These are phyloP conservation scores for Ceratocystis harringtonii DNA, from an alignment of 2,329 filamentous ascomycete species.

Conservation along the genomic window DNA sequence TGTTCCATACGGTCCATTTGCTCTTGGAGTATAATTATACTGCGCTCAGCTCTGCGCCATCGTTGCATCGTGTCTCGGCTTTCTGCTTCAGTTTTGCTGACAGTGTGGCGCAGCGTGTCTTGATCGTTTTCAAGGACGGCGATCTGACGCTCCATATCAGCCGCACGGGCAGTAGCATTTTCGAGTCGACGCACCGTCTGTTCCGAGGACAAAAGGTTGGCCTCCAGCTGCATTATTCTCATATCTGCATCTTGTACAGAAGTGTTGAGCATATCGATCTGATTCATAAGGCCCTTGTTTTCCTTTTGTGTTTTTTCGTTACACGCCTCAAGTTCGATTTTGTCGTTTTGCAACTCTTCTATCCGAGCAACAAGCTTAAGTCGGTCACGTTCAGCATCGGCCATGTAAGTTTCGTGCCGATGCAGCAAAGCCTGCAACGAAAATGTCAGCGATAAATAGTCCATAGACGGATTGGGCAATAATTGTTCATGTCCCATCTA, in stretches of 20 bases:
- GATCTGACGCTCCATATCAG: conserved; percentile 67
- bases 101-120: conserved; percentile 49
- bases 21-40: conserved; percentile 63
- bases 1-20: conserved; percentile 80
- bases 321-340: conserved; percentile 55
- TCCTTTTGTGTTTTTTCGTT: conserved; percentile 71
- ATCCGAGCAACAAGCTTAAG: conserved; percentile 56
- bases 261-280: conserved; percentile 71
- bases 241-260: conserved; percentile 67
- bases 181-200: conserved; percentile 62
- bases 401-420: conserved; percentile 88
- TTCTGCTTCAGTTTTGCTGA: conserved; percentile 55
- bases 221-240: conserved; percentile 61
- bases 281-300: conserved; percentile 65
- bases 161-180: conserved; percentile 56
- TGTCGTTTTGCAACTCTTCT: conserved; percentile 58
- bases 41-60: conserved; percentile 74
- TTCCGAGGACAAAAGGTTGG: conserved; percentile 62
- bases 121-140: conserved; percentile 70
- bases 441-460: conserved; percentile 50
- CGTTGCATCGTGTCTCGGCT: conserved; percentile 64
- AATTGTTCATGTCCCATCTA: not conserved
- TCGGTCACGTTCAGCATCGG: conserved; percentile 77
- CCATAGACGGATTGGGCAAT: conserved; percentile 12
- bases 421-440: conserved; percentile 71